Conservation (phyloP, 2,329 filamentous ascomycete species). For the Westerdykella sp. region DNA sequence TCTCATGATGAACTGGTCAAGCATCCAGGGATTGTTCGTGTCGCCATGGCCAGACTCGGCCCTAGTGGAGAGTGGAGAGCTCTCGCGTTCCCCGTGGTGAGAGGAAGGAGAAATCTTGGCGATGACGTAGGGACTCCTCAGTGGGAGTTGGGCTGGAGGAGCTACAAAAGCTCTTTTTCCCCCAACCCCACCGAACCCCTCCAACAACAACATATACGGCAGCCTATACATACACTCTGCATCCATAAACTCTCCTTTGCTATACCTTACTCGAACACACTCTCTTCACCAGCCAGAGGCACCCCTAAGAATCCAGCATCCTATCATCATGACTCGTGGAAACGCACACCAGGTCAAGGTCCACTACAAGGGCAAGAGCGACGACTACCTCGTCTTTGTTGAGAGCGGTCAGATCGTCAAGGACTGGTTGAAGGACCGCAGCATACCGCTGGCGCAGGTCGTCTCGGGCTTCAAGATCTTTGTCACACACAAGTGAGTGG, state of each 20-base stretch:
- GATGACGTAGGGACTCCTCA: conserved; percentile 24
- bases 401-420: conserved; percentile 58
- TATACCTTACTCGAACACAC: conserved; percentile 2
- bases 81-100: neutral
- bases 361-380: conserved; percentile 71
- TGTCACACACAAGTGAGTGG: conserved; percentile 74
- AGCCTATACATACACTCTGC: neutral
- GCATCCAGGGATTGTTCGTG: too few species aligned
- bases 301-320: conserved; percentile 1
- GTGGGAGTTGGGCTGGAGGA: conserved; percentile 10
- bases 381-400: conserved; percentile 64
- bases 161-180: conserved; percentile 27
- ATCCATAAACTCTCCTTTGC: conserved; percentile 4
- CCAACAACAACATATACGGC: neutral
- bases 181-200: conserved; percentile 1
- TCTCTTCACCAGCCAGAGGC: neutral
- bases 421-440: conserved; percentile 78
- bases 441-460: conserved; percentile 74
- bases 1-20: too few species aligned
- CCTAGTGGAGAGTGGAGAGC: conserved; percentile 4
- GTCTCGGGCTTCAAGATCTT: conserved; percentile 87
- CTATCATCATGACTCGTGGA: conserved; percentile 32
- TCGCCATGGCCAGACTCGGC: too few species aligned
- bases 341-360: conserved; percentile 65
- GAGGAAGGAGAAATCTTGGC: conserved; percentile 19